Conservation (phyloP, 2,329 filamentous ascomycete species). For the Calonectria crousiana region DNA sequence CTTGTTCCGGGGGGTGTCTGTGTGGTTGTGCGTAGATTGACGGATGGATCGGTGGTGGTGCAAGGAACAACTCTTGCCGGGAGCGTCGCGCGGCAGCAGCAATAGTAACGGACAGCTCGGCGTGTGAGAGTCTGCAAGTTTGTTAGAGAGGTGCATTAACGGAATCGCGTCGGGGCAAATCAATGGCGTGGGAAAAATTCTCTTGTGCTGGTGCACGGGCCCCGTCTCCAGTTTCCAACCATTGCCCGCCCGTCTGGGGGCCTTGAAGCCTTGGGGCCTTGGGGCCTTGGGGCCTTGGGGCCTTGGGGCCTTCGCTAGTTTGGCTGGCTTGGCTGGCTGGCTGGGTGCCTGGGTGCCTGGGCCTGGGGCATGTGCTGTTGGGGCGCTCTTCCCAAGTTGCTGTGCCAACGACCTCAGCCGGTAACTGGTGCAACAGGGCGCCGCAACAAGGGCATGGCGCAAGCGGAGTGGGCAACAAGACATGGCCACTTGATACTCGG, state of each 20-base stretch:
- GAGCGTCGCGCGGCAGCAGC: slow-evolving; percentile 22
- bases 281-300: too few species aligned
- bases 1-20: background rate
- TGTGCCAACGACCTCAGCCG: slow-evolving; percentile 50
- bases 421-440: slow-evolving; percentile 40
- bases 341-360: background rate
- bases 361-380: background rate
- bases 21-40: background rate
- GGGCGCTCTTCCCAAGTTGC: slow-evolving; percentile 44
- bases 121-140: slow-evolving; percentile 23
- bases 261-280: slow-evolving; percentile 5
- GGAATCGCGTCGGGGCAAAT: slow-evolving; percentile 30
- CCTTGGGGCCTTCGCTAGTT: too few species aligned
- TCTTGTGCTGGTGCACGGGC: slow-evolving; percentile 38
- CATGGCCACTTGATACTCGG: slow-evolving; percentile 38
- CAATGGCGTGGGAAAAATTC: slow-evolving; percentile 36
- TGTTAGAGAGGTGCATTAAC: slow-evolving; percentile 28
- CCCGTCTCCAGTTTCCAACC: slow-evolving; percentile 30
- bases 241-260: slow-evolving; percentile 10
- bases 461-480: slow-evolving; percentile 25
- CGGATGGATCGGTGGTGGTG: background rate
- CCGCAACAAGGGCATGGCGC: slow-evolving; percentile 35
- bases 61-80: slow-evolving; percentile 1
- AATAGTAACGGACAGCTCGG: slow-evolving; percentile 18
- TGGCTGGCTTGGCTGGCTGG: background rate